Evolutionary conservation across 106 monocot species (phyloP).

Genomic region (Alisma plantagoaquatica): DNA sequence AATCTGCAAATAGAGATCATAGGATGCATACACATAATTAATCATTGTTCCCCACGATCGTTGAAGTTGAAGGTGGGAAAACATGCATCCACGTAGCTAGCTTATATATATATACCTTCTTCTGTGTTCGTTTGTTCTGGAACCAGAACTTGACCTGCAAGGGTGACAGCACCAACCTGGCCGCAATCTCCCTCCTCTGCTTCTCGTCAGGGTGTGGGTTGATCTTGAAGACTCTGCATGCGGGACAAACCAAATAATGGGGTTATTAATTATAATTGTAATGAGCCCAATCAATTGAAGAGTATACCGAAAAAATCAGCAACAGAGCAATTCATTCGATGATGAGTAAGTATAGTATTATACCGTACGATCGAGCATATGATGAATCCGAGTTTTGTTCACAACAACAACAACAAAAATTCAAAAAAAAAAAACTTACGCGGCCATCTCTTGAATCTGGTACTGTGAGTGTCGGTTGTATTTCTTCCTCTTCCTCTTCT

Average conservation of each 20-base stretch:
- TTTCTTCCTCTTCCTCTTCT: too few relatives aligned
- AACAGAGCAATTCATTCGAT: too few relatives aligned
- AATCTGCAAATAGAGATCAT: conserved; percentile 1
- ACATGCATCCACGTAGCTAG: neutral
- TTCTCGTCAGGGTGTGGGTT: conserved; percentile 13
- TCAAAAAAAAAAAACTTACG: conserved; percentile 46
- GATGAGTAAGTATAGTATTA: too few relatives aligned
- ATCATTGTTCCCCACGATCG: too few relatives aligned
- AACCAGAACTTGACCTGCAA: conserved; percentile 23
- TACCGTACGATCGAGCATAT: too few relatives aligned
- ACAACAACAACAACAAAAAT: too few relatives aligned
- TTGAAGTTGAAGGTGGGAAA: too few relatives aligned
- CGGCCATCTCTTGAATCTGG: conserved; percentile 80
- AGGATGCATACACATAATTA: neutral
- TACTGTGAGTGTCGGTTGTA: too few relatives aligned
- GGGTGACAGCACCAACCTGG: conserved; percentile 8
- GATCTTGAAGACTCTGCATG: conserved; percentile 8
- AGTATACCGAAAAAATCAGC: too few relatives aligned
- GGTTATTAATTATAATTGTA: too few relatives aligned
- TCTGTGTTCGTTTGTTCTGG: conserved; percentile 15
- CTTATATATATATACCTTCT: conserved; percentile 4
- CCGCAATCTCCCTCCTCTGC: conserved; percentile 8
- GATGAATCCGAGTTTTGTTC: too few relatives aligned
- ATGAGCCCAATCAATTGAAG: too few relatives aligned
- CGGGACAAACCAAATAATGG: neutral